These are phyloP conservation scores for Strobilomyces dryophilus DNA, from an alignment of 768 basidiomycete genomes.

Conservation along the genomic window DNA sequence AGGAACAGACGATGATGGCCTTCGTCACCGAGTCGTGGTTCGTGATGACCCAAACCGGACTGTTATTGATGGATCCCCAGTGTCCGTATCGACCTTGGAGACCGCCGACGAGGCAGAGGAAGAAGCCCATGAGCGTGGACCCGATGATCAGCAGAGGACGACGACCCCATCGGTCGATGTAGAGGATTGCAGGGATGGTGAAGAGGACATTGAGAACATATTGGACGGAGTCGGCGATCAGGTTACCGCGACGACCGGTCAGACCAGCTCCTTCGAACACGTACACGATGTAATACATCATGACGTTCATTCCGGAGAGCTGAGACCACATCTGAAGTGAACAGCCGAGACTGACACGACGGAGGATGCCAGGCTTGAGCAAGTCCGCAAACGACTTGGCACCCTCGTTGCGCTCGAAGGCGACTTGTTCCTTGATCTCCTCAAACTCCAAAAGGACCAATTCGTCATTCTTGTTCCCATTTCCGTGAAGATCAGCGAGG, in stretches of 20 bases:
- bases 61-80: conserved; percentile 48
- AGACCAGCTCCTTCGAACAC: conserved; percentile 77
- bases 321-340: conserved; percentile 82
- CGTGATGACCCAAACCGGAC: conserved; percentile 57
- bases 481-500: conserved; percentile 68
- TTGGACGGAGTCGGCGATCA: conserved; percentile 71
- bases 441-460: conserved; percentile 68
- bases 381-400: conserved; percentile 69
- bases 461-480: conserved; percentile 51
- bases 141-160: conserved; percentile 70
- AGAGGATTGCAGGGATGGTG: conserved; percentile 48
- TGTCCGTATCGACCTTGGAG: conserved; percentile 64
- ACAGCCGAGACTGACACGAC: conserved; percentile 67
- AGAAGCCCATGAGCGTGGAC: conserved; percentile 68
- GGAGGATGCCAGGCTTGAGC: conserved; percentile 58
- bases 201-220: conserved; percentile 40
- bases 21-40: conserved; percentile 54
- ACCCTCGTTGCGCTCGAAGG: conserved; percentile 64
- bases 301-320: conserved; percentile 73
- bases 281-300: conserved; percentile 63
- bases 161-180: conserved; percentile 78
- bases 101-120: conserved; percentile 73
- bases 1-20: conserved; percentile 73
- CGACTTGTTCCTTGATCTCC: conserved; percentile 55
- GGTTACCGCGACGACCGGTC: conserved; percentile 67